phyloP scores from a whole-genome alignment of 208 protist genomes.

The Trypanosoma brucei region DNA sequence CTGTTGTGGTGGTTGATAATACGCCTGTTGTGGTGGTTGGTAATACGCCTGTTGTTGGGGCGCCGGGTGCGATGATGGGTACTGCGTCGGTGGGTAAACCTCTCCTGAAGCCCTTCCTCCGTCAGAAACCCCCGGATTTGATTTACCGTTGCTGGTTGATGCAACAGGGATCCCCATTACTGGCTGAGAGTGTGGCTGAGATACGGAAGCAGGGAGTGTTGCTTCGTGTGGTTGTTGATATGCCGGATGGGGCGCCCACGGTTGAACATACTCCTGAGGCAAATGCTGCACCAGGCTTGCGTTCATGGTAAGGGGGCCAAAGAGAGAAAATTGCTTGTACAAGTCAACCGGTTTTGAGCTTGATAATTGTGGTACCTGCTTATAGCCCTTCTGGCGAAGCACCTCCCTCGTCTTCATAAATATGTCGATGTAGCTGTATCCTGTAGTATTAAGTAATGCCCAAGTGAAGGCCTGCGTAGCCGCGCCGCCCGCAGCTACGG shows the following conservation, averaged over 20 bases:
- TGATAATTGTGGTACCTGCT: slow-evolving; percentile 87
- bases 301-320: slow-evolving; percentile 70
- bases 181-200: neutral
- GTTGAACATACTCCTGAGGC: neutral
- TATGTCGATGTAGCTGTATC: slow-evolving; percentile 75
- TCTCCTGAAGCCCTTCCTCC: too few species aligned
- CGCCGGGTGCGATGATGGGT: slow-evolving; percentile 1
- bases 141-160: slow-evolving; percentile 4
- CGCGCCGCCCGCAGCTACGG: slow-evolving; percentile 66
- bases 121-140: too few species aligned
- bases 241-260: neutral
- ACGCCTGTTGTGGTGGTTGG: slow-evolving; percentile 1
- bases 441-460: slow-evolving; percentile 57
- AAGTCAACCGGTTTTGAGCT: slow-evolving; percentile 88
- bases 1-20: neutral
- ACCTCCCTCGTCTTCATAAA: slow-evolving; percentile 76
- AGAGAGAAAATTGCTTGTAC: slow-evolving; percentile 86
- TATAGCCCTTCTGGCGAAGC: slow-evolving; percentile 60
- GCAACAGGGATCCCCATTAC: neutral
- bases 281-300: slow-evolving; percentile 46
- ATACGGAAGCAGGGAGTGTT: neutral
- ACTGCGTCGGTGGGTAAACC: neutral
- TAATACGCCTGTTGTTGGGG: slow-evolving; percentile 9
- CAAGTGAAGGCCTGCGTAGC: slow-evolving; percentile 81
- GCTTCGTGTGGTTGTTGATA: slow-evolving; percentile 1